Evolutionary conservation across 2,329 filamentous ascomycete species (phyloP).

Genomic region (Fusarium setosum): DNA sequence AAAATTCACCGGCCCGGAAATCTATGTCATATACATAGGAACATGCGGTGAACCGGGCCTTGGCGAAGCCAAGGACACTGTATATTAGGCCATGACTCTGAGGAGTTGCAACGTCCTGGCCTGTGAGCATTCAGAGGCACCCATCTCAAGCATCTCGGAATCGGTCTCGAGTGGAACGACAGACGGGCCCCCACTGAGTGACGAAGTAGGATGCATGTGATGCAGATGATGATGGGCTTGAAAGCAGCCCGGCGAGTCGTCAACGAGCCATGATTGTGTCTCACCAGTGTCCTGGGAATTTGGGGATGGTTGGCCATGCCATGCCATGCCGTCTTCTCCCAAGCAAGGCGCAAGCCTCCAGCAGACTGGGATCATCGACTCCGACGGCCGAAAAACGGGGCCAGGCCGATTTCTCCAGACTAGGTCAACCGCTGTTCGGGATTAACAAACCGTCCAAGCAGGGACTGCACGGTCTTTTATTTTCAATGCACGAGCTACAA

Average conservation of each 20-base stretch:
- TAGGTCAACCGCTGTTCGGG: conserved; percentile 18
- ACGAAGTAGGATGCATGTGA: conserved; percentile 4
- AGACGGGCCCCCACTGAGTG: conserved; percentile 9
- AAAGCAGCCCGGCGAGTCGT: background rate
- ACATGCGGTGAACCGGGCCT: conserved; percentile 40
- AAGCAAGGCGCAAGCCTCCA: conserved; percentile 6
- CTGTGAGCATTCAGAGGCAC: background rate
- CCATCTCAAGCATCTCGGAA: background rate
- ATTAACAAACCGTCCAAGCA: conserved; percentile 14
- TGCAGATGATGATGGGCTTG: background rate
- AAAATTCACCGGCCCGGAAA: conserved; percentile 28
- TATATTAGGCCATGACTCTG: background rate
- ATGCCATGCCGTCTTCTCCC: too few relatives aligned
- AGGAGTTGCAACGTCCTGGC: background rate
- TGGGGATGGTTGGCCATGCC: conserved; percentile 7
- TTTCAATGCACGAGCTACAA: conserved; percentile 32
- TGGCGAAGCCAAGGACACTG: conserved; percentile 16
- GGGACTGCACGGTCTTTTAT: conserved; percentile 36
- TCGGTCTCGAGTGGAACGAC: background rate
- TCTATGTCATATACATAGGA: conserved; percentile 1
- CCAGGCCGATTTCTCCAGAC: conserved; percentile 12
- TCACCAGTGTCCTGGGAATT: conserved; percentile 1
- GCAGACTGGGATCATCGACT: background rate
- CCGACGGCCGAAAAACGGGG: conserved; percentile 3
- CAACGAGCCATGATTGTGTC: conserved; percentile 1